These are phyloP conservation scores for Geoglossum cookeanum DNA, from an alignment of 2,329 filamentous ascomycete species.

Conservation along the genomic window DNA sequence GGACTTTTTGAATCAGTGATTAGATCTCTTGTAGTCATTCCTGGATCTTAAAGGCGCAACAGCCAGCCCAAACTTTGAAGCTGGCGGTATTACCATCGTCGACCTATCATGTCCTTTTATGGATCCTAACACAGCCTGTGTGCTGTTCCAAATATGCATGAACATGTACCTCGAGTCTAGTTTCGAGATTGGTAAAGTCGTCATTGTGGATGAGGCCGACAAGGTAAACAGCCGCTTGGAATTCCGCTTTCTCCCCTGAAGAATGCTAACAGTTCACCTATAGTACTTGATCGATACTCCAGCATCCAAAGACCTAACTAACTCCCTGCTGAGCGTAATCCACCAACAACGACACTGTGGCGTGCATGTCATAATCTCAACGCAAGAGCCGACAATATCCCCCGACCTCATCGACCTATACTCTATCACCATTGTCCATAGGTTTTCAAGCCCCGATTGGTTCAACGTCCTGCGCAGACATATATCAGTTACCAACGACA, in stretches of 20 bases:
- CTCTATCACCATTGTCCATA: conserved; percentile 53
- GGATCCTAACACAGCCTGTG: conserved; percentile 45
- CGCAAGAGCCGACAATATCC: conserved; percentile 57
- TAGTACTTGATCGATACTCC: conserved; percentile 40
- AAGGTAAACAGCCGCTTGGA: too few relatives aligned
- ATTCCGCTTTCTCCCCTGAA: too few relatives aligned
- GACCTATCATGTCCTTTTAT: conserved; percentile 59
- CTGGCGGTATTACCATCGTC: conserved; percentile 41
- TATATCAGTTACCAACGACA: conserved; percentile 14
- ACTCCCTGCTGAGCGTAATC: conserved; percentile 41
- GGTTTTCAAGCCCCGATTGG: conserved; percentile 51
- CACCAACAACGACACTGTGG: conserved; percentile 53
- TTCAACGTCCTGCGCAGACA: conserved; percentile 22
- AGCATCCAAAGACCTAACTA: conserved; percentile 39
- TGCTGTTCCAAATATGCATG: conserved; percentile 54
- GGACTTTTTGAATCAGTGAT: conserved; percentile 36
- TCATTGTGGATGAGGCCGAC: conserved; percentile 62
- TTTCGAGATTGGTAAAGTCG: conserved; percentile 30
- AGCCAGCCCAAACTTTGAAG: conserved; percentile 12
- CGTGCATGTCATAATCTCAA: conserved; percentile 49
- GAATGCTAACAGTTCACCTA: neutral
- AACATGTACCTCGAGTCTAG: conserved; percentile 41
- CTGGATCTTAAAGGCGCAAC: conserved; percentile 21
- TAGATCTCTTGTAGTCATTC: conserved; percentile 46
- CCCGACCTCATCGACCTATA: conserved; percentile 51